A percentile compares a stretch with the other conserved stretches of the same genome.
These are phyloP conservation scores for Monosporascus sp. DNA, from an alignment of 2,329 filamentous ascomycete species.

Conservation along the genomic window DNA sequence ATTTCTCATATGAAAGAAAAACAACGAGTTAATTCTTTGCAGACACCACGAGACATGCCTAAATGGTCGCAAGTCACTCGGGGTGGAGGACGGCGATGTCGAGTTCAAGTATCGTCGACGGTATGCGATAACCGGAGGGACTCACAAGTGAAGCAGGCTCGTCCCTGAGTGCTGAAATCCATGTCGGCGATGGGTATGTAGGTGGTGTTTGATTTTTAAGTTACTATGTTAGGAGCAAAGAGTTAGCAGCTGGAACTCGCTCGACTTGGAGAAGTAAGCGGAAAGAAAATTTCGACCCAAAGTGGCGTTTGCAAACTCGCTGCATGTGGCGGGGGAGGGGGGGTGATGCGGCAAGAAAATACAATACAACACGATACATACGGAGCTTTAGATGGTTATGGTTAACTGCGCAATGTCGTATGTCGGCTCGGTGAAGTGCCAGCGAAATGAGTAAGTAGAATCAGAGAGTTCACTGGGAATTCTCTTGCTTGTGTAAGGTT, in stretches of 20 bases:
- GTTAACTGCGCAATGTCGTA: too few relatives aligned
- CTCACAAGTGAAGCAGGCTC: slow-evolving; percentile 50
- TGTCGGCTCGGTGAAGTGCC: too few relatives aligned
- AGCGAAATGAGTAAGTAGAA: too few relatives aligned
- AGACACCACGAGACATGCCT: not conserved
- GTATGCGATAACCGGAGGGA: slow-evolving; percentile 11
- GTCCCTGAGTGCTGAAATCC: slow-evolving; percentile 35
- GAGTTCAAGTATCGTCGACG: not conserved
- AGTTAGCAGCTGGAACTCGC: not conserved
- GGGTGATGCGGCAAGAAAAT: too few relatives aligned
- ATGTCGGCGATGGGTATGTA: slow-evolving; percentile 26
- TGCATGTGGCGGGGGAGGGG: too few relatives aligned
- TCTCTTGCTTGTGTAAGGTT: too few relatives aligned
- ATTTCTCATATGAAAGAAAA: slow-evolving; percentile 8
- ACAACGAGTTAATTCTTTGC: not conserved
- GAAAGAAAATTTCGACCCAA: not conserved
- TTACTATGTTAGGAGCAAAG: slow-evolving; percentile 2
- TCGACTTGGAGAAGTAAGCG: not conserved
- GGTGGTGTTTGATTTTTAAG: not conserved
- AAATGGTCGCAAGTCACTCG: not conserved
- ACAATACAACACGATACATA: too few relatives aligned
- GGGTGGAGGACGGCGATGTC: not conserved
- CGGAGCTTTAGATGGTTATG: too few relatives aligned
- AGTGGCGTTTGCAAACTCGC: too few relatives aligned
- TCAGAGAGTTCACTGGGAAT: too few relatives aligned